Evolutionary conservation across 116 monocot species (phyloP).

Genomic region (Trichopus zeylanicus): DNA sequence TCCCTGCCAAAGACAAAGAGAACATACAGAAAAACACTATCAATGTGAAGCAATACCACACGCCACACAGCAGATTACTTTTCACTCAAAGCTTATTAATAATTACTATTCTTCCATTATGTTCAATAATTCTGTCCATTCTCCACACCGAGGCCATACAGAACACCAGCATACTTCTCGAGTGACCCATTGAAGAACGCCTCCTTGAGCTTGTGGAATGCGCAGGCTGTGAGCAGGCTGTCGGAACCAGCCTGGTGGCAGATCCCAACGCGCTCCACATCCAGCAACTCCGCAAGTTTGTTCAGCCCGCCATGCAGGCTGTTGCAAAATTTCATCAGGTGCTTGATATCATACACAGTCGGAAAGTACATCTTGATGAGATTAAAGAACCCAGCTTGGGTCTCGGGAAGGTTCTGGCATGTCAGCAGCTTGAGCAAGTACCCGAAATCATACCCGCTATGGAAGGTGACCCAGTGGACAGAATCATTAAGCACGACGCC

Average conservation of each 20-base stretch:
- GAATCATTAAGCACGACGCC: slow-evolving; percentile 36
- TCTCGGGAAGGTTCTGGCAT: slow-evolving; percentile 41
- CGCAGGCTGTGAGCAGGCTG: slow-evolving; percentile 34
- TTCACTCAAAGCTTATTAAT: slow-evolving; percentile 6
- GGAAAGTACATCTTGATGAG: slow-evolving; percentile 66
- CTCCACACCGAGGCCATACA: slow-evolving; percentile 36
- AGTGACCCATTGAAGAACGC: slow-evolving; percentile 37
- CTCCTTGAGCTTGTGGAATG: slow-evolving; percentile 48
- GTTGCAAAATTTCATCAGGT: slow-evolving; percentile 74
- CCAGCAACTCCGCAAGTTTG: slow-evolving; percentile 56
- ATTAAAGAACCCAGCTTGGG: slow-evolving; percentile 44
- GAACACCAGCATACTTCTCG: slow-evolving; percentile 47
- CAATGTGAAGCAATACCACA: not conserved
- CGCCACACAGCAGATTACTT: not conserved
- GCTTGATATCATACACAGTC: slow-evolving; percentile 60
- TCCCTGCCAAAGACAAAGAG: not conserved
- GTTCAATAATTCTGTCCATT: slow-evolving; percentile 34
- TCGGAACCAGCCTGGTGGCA: slow-evolving; percentile 75
- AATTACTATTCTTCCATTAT: not conserved
- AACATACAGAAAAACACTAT: not conserved
- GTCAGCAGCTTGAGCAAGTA: slow-evolving; percentile 52
- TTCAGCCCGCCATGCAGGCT: slow-evolving; percentile 69
- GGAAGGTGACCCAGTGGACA: slow-evolving; percentile 45
- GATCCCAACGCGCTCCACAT: slow-evolving; percentile 59
- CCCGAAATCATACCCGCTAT: slow-evolving; percentile 36